phyloP scores from a whole-genome alignment of 257 asterid genomes.

The Solanum chaucha region DNA sequence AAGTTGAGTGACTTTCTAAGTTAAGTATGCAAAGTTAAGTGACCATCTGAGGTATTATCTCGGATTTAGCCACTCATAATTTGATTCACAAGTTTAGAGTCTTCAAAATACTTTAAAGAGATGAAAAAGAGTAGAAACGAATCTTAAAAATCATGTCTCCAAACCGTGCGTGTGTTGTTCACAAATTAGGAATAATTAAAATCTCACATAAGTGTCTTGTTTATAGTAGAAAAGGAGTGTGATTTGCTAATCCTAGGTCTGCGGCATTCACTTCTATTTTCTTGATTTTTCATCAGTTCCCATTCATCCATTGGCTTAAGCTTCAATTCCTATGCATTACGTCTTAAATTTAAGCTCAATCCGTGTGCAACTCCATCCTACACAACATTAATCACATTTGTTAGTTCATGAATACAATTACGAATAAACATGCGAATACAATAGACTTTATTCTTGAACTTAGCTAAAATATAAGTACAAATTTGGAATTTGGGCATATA shows the following conservation, averaged over 20 bases:
- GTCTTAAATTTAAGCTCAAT: background rate
- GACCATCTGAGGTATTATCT: too few species aligned
- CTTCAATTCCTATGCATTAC: background rate
- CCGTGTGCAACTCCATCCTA: background rate
- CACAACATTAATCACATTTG: background rate
- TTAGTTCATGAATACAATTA: background rate
- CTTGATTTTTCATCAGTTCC: background rate
- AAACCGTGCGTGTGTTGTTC: background rate
- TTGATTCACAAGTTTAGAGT: background rate
- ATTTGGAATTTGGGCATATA: too few species aligned
- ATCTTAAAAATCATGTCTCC: too few species aligned
- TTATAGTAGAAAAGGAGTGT: background rate
- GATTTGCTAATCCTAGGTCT: background rate
- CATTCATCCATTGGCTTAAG: background rate
- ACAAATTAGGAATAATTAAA: too few species aligned
- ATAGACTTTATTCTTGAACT: background rate
- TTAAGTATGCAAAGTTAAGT: too few species aligned
- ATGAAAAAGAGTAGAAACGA: too few species aligned
- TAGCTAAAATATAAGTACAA: background rate
- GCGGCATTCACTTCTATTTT: background rate
- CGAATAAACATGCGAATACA: background rate
- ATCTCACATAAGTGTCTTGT: background rate
- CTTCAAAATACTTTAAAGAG: background rate
- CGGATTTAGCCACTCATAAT: background rate
- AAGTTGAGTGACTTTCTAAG: too few species aligned